Percentiles rank a stretch among this genome's conserved stretches.
phyloP scores from a whole-genome alignment of 2,329 filamentous ascomycete species.

The Coniochaeta sp. region DNA sequence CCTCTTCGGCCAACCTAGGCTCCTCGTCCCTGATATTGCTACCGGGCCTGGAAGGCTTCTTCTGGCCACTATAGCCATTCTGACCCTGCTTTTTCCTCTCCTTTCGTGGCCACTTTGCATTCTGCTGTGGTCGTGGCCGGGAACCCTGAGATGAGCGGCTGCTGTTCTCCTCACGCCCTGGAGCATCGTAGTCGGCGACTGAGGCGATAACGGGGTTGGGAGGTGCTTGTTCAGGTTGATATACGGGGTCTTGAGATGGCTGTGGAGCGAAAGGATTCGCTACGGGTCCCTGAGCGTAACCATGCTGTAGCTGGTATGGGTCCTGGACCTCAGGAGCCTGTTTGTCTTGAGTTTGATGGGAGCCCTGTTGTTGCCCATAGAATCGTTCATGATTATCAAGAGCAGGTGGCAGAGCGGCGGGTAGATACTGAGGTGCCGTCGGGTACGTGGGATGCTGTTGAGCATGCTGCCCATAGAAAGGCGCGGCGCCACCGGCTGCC shows the following conservation, averaged over 20 bases:
- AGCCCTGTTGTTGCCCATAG: background rate
- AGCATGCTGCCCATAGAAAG: conserved; percentile 1
- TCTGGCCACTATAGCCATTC: background rate
- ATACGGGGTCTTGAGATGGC: background rate
- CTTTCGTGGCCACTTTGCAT: background rate
- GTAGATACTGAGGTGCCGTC: background rate
- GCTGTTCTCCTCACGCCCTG: background rate
- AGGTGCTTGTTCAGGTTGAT: background rate
- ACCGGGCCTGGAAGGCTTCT: background rate
- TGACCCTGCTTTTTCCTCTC: background rate
- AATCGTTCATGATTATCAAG: background rate
- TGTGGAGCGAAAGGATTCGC: background rate
- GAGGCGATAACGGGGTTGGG: background rate
- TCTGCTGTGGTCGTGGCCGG: background rate
- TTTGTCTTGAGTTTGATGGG: background rate
- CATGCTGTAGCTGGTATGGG: background rate
- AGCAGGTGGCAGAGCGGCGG: background rate
- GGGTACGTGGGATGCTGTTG: background rate
- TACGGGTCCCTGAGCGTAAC: background rate
- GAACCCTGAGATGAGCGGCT: background rate
- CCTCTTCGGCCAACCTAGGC: background rate
- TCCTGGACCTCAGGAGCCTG: background rate
- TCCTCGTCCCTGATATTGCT: background rate
- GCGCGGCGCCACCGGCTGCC: background rate
- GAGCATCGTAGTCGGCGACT: background rate